Conservation (phyloP, 352 stramenopile genomes). For the Globisporangium nodosum region DNA sequence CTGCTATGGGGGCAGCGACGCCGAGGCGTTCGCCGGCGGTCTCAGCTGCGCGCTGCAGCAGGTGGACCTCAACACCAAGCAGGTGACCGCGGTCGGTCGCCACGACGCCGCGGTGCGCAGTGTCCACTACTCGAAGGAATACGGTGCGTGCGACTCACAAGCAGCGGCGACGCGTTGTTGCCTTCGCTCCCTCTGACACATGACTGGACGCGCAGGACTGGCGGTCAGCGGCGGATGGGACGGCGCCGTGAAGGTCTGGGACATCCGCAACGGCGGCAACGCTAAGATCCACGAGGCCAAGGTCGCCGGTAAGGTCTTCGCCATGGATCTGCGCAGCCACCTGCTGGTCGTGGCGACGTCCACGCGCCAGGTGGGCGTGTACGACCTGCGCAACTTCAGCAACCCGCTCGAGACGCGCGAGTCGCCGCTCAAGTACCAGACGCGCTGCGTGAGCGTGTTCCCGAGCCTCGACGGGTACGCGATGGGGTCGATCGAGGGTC, state of each 20-base stretch:
- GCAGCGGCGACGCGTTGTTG: neutral
- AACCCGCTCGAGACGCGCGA: constrained; percentile 62
- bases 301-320: constrained; percentile 59
- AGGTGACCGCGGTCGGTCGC: constrained; percentile 24
- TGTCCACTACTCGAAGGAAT: constrained; percentile 54
- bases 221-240: constrained; percentile 68
- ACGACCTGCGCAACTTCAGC: constrained; percentile 78
- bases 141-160: constrained; percentile 11
- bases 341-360: constrained; percentile 57
- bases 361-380: constrained; percentile 52
- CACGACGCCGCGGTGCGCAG: constrained; percentile 50
- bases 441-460: constrained; percentile 82
- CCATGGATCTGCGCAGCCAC: constrained; percentile 53
- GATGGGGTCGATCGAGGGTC: constrained; percentile 93
- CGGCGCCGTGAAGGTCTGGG: constrained; percentile 52
- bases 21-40: constrained; percentile 66
- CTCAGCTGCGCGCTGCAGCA: constrained; percentile 62
- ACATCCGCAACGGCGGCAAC: constrained; percentile 54
- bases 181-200: neutral
- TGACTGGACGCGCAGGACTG: constrained; percentile 16
- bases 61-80: constrained; percentile 47
- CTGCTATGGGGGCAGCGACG: constrained; percentile 51
- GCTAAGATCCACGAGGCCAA: constrained; percentile 38
- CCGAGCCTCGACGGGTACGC: constrained; percentile 79
- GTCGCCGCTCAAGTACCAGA: constrained; percentile 89